A percentile compares a stretch with the other conserved stretches of the same genome.
These are phyloP conservation scores for Penicillium tannophilum DNA, from an alignment of 495 filamentous ascomycete genomes.

Conservation along the genomic window DNA sequence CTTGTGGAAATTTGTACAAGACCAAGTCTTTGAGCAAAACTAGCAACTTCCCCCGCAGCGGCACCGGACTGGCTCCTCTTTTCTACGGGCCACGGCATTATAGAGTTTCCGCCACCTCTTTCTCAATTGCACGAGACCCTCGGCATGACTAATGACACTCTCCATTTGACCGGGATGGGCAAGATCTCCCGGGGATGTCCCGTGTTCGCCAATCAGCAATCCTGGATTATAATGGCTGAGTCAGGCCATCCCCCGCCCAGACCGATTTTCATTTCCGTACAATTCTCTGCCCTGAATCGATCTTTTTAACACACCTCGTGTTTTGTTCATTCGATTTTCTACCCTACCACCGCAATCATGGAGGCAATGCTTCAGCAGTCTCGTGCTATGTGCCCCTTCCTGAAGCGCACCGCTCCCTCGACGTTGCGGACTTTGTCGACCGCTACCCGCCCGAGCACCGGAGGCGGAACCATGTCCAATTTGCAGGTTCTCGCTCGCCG, in stretches of 20 bases:
- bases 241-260: constrained; percentile 6
- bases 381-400: constrained; percentile 92
- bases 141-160: not conserved
- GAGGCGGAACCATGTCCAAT: constrained; percentile 94
- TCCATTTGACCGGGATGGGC: not conserved
- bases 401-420: constrained; percentile 88
- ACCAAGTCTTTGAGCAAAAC: not conserved
- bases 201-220: constrained; percentile 11
- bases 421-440: constrained; percentile 89
- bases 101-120: not conserved
- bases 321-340: not conserved
- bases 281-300: constrained; percentile 2
- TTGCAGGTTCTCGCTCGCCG: constrained; percentile 91
- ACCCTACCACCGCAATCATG: constrained; percentile 53
- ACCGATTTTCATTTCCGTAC: constrained; percentile 6
- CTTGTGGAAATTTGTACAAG: not conserved
- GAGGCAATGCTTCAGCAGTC: constrained; percentile 93
- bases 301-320: not conserved
- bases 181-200: constrained; percentile 6
- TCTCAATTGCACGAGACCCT: not conserved
- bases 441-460: constrained; percentile 65
- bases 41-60: not conserved
- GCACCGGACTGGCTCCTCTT: not conserved
- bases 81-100: not conserved
- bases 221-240: constrained; percentile 5